These are phyloP conservation scores for Conticribra weissflogii DNA, from an alignment of 108 stramenopile genomes.

Conservation along the genomic window DNA sequence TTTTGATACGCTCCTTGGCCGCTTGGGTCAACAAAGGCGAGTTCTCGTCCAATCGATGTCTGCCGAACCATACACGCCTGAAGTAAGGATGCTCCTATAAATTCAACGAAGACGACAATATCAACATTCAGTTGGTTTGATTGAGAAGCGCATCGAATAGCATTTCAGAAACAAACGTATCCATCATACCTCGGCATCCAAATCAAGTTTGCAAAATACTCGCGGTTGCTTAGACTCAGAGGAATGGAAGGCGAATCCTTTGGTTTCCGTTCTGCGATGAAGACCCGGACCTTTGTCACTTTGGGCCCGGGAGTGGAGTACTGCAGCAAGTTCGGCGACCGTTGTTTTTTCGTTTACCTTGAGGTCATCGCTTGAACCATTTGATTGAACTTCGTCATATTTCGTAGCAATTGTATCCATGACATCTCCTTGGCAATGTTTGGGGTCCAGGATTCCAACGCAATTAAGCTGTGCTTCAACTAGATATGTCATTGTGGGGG, in stretches of 20 bases:
- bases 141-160: too few species aligned
- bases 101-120: too few species aligned
- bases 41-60: slow-evolving; percentile 71
- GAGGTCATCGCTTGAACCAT: too few species aligned
- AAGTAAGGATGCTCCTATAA: slow-evolving; percentile 79
- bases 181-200: too few species aligned
- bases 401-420: background rate
- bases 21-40: slow-evolving; percentile 69
- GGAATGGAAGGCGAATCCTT: slow-evolving; percentile 11
- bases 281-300: background rate
- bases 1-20: slow-evolving; percentile 55
- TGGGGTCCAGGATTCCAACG: slow-evolving; percentile 70
- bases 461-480: slow-evolving; percentile 76
- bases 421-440: slow-evolving; percentile 5
- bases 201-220: slow-evolving; percentile 64
- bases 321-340: background rate
- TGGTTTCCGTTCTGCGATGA: background rate
- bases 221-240: slow-evolving; percentile 44
- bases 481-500: too few species aligned
- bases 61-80: slow-evolving; percentile 76
- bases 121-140: too few species aligned
- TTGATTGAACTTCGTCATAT: background rate
- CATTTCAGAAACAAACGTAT: too few species aligned
- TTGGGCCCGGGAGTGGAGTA: background rate
- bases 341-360: background rate